Evolutionary conservation across 2,329 filamentous ascomycete genomes (phyloP).

Genomic region (Arachnopeziza araneosa): DNA sequence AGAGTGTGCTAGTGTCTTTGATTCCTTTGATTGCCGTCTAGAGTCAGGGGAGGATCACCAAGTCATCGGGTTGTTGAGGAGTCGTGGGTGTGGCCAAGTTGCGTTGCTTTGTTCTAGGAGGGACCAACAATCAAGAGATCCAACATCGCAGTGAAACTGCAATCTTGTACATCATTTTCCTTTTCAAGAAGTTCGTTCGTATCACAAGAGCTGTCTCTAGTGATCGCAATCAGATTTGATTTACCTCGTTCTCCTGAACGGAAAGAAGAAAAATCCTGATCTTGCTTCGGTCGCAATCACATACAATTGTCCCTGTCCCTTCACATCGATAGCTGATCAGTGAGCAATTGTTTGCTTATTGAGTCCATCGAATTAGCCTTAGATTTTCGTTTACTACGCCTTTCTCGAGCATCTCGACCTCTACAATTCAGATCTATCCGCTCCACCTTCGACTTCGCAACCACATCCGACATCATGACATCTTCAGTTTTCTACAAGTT

Average conservation of each 20-base stretch:
- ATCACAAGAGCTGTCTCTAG: slow-evolving; percentile 29
- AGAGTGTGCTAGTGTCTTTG: not conserved
- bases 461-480: slow-evolving; percentile 26
- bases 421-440: not conserved
- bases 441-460: slow-evolving; percentile 3
- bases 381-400: not conserved
- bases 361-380: slow-evolving; percentile 21
- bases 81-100: not conserved
- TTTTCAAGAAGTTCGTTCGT: slow-evolving; percentile 26
- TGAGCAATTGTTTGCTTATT: slow-evolving; percentile 20
- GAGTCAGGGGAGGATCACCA: not conserved
- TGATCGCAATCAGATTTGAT: slow-evolving; percentile 34
- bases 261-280: slow-evolving; percentile 33
- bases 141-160: slow-evolving; percentile 16
- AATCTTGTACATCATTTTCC: slow-evolving; percentile 33
- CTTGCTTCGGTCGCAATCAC: slow-evolving; percentile 30
- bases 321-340: slow-evolving; percentile 21
- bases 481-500: slow-evolving; percentile 99
- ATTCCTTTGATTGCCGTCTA: not conserved
- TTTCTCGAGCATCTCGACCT: not conserved
- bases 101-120: not conserved
- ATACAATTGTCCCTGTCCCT: slow-evolving; percentile 20
- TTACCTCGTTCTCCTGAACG: slow-evolving; percentile 31
- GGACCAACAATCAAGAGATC: not conserved
- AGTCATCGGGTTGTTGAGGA: not conserved